Evolutionary conservation across 495 filamentous ascomycete species (phyloP).

Genomic region (Penicillium egyptiacum): DNA sequence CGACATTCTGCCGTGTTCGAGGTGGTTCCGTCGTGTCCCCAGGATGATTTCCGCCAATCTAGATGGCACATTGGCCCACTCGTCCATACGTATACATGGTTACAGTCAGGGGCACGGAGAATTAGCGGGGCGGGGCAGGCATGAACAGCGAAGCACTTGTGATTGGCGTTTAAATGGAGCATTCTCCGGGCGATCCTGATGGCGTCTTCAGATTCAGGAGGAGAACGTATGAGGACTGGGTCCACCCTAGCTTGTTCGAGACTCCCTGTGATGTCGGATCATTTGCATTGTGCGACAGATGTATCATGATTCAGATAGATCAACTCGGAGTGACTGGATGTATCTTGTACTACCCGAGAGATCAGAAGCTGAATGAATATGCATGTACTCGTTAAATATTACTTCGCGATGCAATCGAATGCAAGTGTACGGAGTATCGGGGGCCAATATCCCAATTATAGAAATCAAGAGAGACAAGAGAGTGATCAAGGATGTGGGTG

Average conservation of each 20-base stretch:
- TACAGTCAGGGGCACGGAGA: slow-evolving; percentile 7
- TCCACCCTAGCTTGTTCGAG: slow-evolving; percentile 6
- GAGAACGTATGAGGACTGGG: neutral
- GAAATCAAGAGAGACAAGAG: slow-evolving; percentile 1
- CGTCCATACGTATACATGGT: neutral
- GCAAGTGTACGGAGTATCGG: neutral
- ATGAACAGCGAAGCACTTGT: neutral
- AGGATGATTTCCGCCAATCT: slow-evolving; percentile 1
- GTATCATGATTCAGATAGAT: neutral
- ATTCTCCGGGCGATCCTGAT: slow-evolving; percentile 1
- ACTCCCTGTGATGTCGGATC: neutral
- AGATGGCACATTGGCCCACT: neutral
- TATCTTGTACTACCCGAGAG: neutral
- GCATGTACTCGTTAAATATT: neutral
- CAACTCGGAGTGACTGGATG: neutral
- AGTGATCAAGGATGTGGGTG: neutral
- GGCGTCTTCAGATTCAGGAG: neutral
- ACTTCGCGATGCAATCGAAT: neutral
- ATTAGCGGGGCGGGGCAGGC: slow-evolving; percentile 3
- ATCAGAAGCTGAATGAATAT: neutral
- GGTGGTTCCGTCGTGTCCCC: neutral
- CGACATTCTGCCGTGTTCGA: slow-evolving; percentile 3
- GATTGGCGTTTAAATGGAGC: neutral
- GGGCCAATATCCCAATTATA: slow-evolving; percentile 5
- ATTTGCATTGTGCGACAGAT: neutral